Evolutionary conservation across 148 eudicot genomes (phyloP), one percentile per base, ranked within the genome.

Genomic region (Rhododendron henanense): DNA sequence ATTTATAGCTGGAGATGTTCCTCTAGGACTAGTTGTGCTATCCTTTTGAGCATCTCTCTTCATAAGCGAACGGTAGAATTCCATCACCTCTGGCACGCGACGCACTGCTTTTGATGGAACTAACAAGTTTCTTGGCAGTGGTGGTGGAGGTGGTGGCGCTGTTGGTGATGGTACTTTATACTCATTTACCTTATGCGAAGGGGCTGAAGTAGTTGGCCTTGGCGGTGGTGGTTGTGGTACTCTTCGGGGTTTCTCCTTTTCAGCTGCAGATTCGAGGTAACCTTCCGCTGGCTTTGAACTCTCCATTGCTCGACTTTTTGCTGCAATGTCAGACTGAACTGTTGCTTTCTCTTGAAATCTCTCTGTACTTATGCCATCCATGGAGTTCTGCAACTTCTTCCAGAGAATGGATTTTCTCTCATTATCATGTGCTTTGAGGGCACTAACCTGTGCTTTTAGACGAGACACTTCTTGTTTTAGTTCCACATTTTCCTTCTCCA

Each of bases 61-160:
- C 87, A 88, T 96, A 13, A 96, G 91, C 35, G 88, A 92, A 19
- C 97, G 90, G 82, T 96, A 96, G 67, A 96, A 94, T 44, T 94
- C 98, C 53, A 94, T 90, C 48, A 96, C 94, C 89, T 94, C 95
- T 69, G 98, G 98, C 79, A 90, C 90, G 1, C 98, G 94, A 4
- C 89, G 87, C 51, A 94, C 90, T 55, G 91, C 90, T 81, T 85
- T 86, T 23, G 94, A 89, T 76, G 92, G 91, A 5, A 81, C 53
- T 7, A 78, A 75, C 23, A 82, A 73, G 83, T 86, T 91, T 10
- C 91, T 85, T 1, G 93, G 93, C n/a, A 81, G 85, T 37, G 95
- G 95, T 3, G 94, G 95, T 7, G 97, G 97, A 0, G 95, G 95
- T 2, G 97, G 94, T 10, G 93, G 93, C 6, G 88, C 81, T n/a